These are phyloP conservation scores for Cladorrhinum samala DNA, from an alignment of 495 filamentous ascomycete genomes.

Conservation along the genomic window DNA sequence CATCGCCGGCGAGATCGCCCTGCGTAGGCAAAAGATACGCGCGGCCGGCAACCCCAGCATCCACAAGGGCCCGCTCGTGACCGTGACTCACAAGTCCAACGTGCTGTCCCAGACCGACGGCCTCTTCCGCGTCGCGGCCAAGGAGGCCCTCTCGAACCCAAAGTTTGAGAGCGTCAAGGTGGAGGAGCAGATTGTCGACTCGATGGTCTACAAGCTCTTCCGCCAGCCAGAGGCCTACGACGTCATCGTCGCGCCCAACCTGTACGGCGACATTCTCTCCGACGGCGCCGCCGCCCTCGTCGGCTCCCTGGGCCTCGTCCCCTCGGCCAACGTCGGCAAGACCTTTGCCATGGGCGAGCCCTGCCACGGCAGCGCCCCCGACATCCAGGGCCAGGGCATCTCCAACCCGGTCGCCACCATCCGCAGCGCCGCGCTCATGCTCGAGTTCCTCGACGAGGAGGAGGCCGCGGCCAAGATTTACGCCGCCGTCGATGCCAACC, in stretches of 20 bases:
- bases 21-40: constrained; percentile 77
- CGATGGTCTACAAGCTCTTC: constrained; percentile 99
- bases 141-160: constrained; percentile 58
- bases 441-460: constrained; percentile 88
- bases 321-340: constrained; percentile 94
- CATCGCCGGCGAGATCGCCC: constrained; percentile 91
- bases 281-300: constrained; percentile 95
- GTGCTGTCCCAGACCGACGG: constrained; percentile 95
- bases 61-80: constrained; percentile 70
- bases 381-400: constrained; percentile 88
- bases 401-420: constrained; percentile 96
- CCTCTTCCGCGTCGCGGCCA: constrained; percentile 79
- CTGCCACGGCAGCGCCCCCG: constrained; percentile 92
- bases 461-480: constrained; percentile 85
- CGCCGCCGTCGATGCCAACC: constrained; percentile 81
- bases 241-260: constrained; percentile 95
- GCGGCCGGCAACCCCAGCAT: constrained; percentile 41
- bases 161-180: constrained; percentile 59
- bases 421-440: constrained; percentile 84
- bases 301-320: constrained; percentile 87
- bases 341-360: constrained; percentile 95
- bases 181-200: constrained; percentile 98
- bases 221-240: constrained; percentile 90
- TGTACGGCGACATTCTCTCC: constrained; percentile 95
- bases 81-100: constrained; percentile 98